Conservation (phyloP, 352 stramenopile species). For the Phytophthora sojae region DNA sequence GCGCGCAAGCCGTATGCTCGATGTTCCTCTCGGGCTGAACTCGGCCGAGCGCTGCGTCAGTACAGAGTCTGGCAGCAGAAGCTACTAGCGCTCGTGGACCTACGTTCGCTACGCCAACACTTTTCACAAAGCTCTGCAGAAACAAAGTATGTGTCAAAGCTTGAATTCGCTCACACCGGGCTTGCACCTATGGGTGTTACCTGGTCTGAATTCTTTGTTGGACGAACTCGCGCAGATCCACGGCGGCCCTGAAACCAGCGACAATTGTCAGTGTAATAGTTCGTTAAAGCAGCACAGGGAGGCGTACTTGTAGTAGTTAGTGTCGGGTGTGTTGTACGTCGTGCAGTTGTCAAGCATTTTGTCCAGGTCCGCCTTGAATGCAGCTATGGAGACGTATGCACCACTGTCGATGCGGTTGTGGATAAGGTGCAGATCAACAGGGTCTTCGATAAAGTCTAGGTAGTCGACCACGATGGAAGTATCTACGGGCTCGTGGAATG, state of each 20-base stretch:
- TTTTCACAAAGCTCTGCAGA: too few relatives aligned
- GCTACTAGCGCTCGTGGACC: too few relatives aligned
- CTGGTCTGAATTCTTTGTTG: constrained; percentile 67
- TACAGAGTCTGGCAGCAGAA: too few relatives aligned
- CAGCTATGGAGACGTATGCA: constrained; percentile 92
- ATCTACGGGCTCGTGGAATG: constrained; percentile 98
- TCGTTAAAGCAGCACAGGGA: background rate
- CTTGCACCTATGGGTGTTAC: constrained; percentile 39
- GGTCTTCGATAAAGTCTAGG: constrained; percentile 96
- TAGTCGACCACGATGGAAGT: constrained; percentile 96
- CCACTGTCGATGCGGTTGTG: constrained; percentile 85
- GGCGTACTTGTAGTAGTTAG: constrained; percentile 97
- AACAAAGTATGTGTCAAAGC: too few relatives aligned
- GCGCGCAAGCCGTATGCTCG: too few relatives aligned
- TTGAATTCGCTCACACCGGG: too few relatives aligned
- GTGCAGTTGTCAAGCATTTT: constrained; percentile 98
- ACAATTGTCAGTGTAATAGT: background rate
- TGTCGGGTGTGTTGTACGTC: constrained; percentile 96
- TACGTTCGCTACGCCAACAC: too few relatives aligned
- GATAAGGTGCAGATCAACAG: constrained; percentile 90
- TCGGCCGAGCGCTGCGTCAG: too few relatives aligned
- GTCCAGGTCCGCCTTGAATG: constrained; percentile 94
- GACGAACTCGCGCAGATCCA: constrained; percentile 83
- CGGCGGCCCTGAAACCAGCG: constrained; percentile 59
- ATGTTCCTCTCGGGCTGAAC: too few relatives aligned